Evolutionary conservation across 73 alveolate species (phyloP).

Genomic region (Halteria grandinella): DNA sequence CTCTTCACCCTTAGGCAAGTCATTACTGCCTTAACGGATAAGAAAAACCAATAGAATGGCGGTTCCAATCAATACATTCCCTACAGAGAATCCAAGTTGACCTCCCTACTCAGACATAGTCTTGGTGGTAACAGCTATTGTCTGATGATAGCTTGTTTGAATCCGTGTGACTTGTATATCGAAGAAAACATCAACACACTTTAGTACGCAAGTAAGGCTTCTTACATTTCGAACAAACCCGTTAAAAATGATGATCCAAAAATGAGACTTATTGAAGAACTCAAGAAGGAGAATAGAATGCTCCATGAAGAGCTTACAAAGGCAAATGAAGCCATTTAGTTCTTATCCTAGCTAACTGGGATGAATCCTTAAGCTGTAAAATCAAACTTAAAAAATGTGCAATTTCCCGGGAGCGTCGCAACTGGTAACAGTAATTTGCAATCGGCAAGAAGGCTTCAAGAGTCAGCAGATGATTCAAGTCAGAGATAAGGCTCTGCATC

Average conservation of each 20-base stretch:
- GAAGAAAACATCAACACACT: constrained; percentile 95
- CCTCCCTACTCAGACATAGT: constrained; percentile 90
- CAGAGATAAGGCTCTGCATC: constrained; percentile 41
- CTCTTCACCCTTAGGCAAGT: constrained; percentile 92
- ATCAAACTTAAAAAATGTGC: neutral
- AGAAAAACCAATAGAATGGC: constrained; percentile 47
- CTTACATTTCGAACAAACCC: constrained; percentile 88
- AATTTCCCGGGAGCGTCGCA: neutral
- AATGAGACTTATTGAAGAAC: constrained; percentile 59
- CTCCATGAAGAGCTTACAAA: constrained; percentile 25
- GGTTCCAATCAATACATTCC: constrained; percentile 69
- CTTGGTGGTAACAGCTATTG: constrained; percentile 96
- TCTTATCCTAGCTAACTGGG: constrained; percentile 16
- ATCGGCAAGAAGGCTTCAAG: neutral
- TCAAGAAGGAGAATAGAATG: constrained; percentile 48
- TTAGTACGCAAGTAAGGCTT: constrained; percentile 95
- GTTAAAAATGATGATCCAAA: constrained; percentile 91
- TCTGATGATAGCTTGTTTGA: constrained; percentile 96
- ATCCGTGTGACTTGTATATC: constrained; percentile 85
- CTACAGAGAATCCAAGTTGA: constrained; percentile 95
- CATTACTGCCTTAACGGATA: constrained; percentile 87
- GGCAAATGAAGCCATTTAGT: constrained; percentile 45
- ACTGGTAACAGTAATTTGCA: neutral
- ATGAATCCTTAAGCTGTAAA: constrained; percentile 6
- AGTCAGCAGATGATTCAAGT: neutral